A percentile compares a stretch with the other conserved stretches of the same genome.
phyloP scores from a whole-genome alignment of 495 filamentous ascomycete species.

The Astrothelium subdiscretum region DNA sequence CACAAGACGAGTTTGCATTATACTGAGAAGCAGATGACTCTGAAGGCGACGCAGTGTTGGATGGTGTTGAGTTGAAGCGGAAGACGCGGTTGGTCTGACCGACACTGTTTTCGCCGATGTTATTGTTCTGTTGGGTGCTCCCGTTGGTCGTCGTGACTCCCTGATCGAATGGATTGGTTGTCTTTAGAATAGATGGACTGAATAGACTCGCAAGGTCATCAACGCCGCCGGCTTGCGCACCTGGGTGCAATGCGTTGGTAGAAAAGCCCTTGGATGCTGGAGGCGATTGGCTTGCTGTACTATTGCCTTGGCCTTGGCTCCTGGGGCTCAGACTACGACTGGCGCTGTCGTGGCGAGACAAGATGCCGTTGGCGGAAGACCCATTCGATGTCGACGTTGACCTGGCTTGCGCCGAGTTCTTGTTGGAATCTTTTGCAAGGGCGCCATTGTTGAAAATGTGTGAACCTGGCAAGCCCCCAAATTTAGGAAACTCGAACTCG shows the following conservation, averaged over 20 bases:
- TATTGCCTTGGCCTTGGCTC: constrained; percentile 7
- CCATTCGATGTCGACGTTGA: neutral
- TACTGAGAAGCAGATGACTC: constrained; percentile 45
- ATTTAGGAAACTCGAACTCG: constrained; percentile 89
- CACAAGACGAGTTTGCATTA: constrained; percentile 70
- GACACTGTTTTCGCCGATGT: constrained; percentile 7
- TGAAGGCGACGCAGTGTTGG: constrained; percentile 44
- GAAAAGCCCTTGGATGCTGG: neutral
- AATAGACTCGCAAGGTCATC: constrained; percentile 32
- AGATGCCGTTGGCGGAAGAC: neutral
- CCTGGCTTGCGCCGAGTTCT: neutral
- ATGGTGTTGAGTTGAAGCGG: constrained; percentile 30
- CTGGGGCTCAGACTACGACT: constrained; percentile 23
- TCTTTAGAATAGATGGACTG: constrained; percentile 35
- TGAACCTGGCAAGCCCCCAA: constrained; percentile 65
- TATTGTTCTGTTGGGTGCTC: constrained; percentile 29
- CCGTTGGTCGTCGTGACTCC: constrained; percentile 17
- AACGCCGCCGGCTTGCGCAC: constrained; percentile 5
- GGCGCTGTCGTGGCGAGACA: constrained; percentile 18
- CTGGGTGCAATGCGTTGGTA: constrained; percentile 12
- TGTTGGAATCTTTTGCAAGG: neutral
- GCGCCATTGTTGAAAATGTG: constrained; percentile 32
- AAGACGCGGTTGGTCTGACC: constrained; percentile 19
- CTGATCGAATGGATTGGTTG: constrained; percentile 26
- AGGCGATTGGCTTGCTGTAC: neutral